Percentiles rank a stretch among this genome's conserved stretches.
phyloP scores from a whole-genome alignment of 2,329 filamentous ascomycete species.

The Penicillium sp. region DNA sequence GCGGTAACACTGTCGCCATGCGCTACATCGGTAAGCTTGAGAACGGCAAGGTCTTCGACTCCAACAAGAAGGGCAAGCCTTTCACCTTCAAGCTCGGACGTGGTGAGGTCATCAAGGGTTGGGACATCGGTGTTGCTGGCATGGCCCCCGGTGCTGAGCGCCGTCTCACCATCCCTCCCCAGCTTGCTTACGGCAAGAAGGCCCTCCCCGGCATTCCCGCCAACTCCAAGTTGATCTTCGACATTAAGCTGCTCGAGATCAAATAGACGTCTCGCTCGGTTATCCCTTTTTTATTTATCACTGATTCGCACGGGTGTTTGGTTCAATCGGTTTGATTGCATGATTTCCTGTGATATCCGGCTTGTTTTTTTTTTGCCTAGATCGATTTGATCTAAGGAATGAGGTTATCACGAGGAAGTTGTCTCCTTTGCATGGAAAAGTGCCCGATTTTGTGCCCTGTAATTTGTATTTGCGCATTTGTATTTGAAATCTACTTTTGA shows the following conservation, averaged over 20 bases:
- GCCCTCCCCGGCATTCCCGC: conserved; percentile 78
- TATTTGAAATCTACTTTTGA: conserved; percentile 9
- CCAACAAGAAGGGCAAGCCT: conserved; percentile 98
- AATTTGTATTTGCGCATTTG: conserved; percentile 10
- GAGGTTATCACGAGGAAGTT: conserved; percentile 34
- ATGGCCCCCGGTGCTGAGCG: conserved; percentile 95
- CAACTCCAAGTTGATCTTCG: conserved; percentile 91
- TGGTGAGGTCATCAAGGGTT: conserved; percentile 97
- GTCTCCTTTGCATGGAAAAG: conserved; percentile 23
- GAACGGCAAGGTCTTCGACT: conserved; percentile 94
- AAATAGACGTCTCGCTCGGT: conserved; percentile 57
- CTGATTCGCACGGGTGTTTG: conserved; percentile 25
- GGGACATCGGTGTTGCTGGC: conserved; percentile 91
- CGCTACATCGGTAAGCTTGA: conserved; percentile 97
- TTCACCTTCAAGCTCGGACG: conserved; percentile 94
- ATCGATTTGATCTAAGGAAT: conserved; percentile 28
- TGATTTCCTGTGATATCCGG: conserved; percentile 38
- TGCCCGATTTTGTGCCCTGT: conserved; percentile 18
- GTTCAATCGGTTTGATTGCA: conserved; percentile 30
- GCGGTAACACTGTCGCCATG: conserved; percentile 86
- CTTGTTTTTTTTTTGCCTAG: conserved; percentile 33
- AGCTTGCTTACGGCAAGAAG: conserved; percentile 87
- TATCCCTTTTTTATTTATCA: neutral
- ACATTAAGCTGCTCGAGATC: conserved; percentile 81
- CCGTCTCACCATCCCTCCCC: conserved; percentile 82